Evolutionary conservation across 306 rosid genomes (phyloP), one percentile per base, ranked within the genome.

Genomic region (Sophora flavescens): DNA sequence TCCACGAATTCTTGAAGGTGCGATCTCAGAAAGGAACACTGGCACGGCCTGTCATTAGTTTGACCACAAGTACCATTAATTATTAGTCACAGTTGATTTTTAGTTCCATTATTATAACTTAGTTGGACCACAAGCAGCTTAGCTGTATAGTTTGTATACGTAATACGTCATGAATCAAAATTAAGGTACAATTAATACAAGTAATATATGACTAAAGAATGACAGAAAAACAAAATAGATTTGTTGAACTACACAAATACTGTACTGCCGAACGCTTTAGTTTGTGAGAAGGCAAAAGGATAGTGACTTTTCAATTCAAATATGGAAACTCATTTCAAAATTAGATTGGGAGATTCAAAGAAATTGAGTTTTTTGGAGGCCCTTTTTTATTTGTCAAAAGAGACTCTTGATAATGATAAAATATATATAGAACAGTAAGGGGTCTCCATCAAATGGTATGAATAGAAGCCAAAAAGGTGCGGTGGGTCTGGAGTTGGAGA

Each of bases 1-100:
- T 82, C 99, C 99, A 16, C 99, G 97, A 5, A 95, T 95, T 81
- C 97, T 95, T 26, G 99, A 77, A 1, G 99, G 99, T 9, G 99
- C 97, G 3, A 95, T 95, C 80, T 95, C 98, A 0, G 97, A 95
- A 28, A 95, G 93, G 33, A 95, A 95, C 73, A 95, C 59, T 13
- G 98, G 98, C 17, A 95, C 98, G 0, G 98, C 98, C 98, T 95
- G 91, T 71, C 38, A 84, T 58, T 61, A 42, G 48, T 42, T 42
- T 42, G 48, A 42, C 48, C 47, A 6, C 0, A 6, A 36, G 7
- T 6, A 36, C 6, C 47, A 53, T n/a, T 17, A 17, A 6, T 14
- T 71, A 15, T 66, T 6, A 10, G 59, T 57, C 70, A 61, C 4
- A 45, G 16, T 30, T 57, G 6, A 15, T 16, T 78, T 58, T 45